A percentile compares a stretch with the other conserved stretches of the same genome.
Evolutionary conservation across 805 yeast genomes (phyloP).

Genomic region (Saccharomycodes ludwigii): DNA sequence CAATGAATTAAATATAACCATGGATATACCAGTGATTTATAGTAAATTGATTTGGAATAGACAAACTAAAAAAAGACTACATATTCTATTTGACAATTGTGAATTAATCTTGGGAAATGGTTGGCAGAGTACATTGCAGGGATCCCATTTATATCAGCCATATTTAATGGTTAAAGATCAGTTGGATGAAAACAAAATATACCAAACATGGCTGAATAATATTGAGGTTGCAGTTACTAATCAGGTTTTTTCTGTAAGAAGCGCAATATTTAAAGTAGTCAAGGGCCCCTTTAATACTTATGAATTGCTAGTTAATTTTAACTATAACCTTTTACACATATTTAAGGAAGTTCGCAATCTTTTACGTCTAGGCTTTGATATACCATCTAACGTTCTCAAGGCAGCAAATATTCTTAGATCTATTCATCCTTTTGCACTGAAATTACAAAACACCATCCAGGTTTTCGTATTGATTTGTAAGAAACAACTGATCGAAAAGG

Average conservation of each 20-base stretch:
- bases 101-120: conserved; percentile 44
- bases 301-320: conserved; percentile 39
- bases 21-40: conserved; percentile 36
- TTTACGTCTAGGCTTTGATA: conserved; percentile 34
- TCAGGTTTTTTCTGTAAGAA: conserved; percentile 14
- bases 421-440: conserved; percentile 47
- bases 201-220: conserved; percentile 36
- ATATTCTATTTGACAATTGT: conserved; percentile 30
- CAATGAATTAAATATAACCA: no score
- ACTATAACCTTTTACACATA: conserved; percentile 28
- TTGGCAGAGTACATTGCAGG: conserved; percentile 56
- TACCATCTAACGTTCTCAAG: conserved; percentile 41
- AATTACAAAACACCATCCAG: no score
- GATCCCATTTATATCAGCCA: conserved; percentile 45
- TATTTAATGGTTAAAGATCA: conserved; percentile 32
- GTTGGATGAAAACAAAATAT: conserved; percentile 30
- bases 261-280: conserved; percentile 29
- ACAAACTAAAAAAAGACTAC: conserved; percentile 36
- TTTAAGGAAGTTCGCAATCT: conserved; percentile 45
- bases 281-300: conserved; percentile 14
- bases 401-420: conserved; percentile 37
- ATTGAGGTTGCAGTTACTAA: no score
- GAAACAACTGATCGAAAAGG: no score
- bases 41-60: conserved; percentile 39
- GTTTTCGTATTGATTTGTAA: no score